These are phyloP conservation scores for Coffea eugenioides DNA, from an alignment of 257 asterid genomes.

Conservation along the genomic window DNA sequence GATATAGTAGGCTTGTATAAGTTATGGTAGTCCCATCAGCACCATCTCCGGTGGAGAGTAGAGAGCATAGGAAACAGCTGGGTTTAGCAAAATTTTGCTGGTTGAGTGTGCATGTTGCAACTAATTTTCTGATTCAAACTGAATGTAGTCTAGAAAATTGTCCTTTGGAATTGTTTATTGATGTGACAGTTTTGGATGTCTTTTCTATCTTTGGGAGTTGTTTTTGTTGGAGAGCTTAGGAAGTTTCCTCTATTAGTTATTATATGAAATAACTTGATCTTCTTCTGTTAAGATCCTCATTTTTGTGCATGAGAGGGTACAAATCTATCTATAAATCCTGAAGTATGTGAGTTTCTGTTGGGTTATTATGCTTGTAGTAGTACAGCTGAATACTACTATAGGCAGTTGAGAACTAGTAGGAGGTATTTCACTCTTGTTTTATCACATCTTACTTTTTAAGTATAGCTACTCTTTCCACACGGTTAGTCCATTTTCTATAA, in stretches of 20 bases:
- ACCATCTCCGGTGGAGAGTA: too few species aligned
- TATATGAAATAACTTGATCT: not conserved
- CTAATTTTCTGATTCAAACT: not conserved
- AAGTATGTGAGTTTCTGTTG: conserved; percentile 98
- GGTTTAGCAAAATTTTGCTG: not conserved
- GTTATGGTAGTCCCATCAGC: too few species aligned
- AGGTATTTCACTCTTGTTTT: conserved; percentile 45
- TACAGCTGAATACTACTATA: conserved; percentile 64
- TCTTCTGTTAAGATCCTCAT: conserved; percentile 16
- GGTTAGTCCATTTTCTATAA: not conserved
- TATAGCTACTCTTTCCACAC: conserved; percentile 6
- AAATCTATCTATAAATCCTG: conserved; percentile 90
- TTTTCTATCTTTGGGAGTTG: not conserved
- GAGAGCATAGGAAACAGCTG: not conserved
- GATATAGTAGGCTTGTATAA: too few species aligned
- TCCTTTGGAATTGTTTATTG: not conserved
- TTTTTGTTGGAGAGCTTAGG: not conserved
- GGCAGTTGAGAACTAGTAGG: conserved; percentile 77
- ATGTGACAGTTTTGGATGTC: not conserved
- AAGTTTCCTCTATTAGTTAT: conserved; percentile 1
- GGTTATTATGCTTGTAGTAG: conserved; percentile 90
- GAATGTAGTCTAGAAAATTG: not conserved
- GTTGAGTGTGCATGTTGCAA: not conserved
- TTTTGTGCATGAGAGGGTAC: conserved; percentile 65
- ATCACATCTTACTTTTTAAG: not conserved